Evolutionary conservation across 371 early-diverging fungal species (phyloP).

Genomic region (Rhizopus stolonifer): DNA sequence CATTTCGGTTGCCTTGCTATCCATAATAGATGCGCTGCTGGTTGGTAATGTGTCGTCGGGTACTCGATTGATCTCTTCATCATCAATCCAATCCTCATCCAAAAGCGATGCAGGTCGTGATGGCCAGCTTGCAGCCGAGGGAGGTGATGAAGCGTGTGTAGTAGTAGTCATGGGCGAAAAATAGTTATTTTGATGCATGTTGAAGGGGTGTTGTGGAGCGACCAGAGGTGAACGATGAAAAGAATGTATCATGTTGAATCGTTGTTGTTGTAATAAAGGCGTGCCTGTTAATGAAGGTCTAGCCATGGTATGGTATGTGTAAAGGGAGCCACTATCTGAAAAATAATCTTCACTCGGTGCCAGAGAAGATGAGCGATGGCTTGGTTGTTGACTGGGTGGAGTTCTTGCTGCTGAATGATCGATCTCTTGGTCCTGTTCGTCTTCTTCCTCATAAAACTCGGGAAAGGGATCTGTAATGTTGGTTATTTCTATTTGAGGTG

Average conservation of each 20-base stretch:
- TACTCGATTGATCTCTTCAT: slow-evolving; percentile 31
- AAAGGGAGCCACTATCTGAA: slow-evolving; percentile 4
- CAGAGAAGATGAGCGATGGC: not conserved
- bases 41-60: slow-evolving; percentile 12
- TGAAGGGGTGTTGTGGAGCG: slow-evolving; percentile 52
- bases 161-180: slow-evolving; percentile 2
- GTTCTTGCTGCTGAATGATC: not conserved
- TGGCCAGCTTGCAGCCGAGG: slow-evolving; percentile 9
- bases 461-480: slow-evolving; percentile 87
- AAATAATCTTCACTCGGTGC: slow-evolving; percentile 8
- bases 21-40: slow-evolving; percentile 1
- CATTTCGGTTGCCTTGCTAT: slow-evolving; percentile 36
- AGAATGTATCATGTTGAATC: slow-evolving; percentile 42
- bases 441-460: slow-evolving; percentile 79
- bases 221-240: slow-evolving; percentile 54
- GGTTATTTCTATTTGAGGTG: slow-evolving; percentile 79
- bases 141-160: slow-evolving; percentile 4
- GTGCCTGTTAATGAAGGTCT: slow-evolving; percentile 13
- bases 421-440: slow-evolving; percentile 20
- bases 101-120: slow-evolving; percentile 20
- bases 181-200: slow-evolving; percentile 5
- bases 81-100: slow-evolving; percentile 52
- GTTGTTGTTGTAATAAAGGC: slow-evolving; percentile 34
- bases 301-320: slow-evolving; percentile 5
- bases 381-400: not conserved